Evolutionary conservation across 2,329 filamentous ascomycete genomes (phyloP).

Genomic region (Talaromyces islandicus): DNA sequence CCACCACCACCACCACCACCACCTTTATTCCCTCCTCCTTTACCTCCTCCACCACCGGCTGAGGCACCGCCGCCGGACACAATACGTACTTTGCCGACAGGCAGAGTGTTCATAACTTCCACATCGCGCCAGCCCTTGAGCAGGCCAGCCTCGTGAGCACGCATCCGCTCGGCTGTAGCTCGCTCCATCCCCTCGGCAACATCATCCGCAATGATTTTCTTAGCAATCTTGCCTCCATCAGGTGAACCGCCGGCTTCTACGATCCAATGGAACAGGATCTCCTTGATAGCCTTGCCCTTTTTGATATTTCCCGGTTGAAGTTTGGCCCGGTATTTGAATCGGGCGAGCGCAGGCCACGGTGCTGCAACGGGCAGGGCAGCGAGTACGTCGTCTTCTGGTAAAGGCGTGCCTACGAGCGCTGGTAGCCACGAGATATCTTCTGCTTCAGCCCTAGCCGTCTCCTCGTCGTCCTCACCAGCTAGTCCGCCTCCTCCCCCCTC

Average conservation of each 20-base stretch:
- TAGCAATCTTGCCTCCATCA: constrained; percentile 30
- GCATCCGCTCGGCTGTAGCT: constrained; percentile 67
- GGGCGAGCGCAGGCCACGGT: constrained; percentile 56
- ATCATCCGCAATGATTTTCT: constrained; percentile 25
- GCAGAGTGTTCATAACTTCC: constrained; percentile 74
- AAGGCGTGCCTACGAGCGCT: constrained; percentile 65
- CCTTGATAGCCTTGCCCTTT: constrained; percentile 90
- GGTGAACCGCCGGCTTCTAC: constrained; percentile 45
- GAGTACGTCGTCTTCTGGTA: constrained; percentile 69
- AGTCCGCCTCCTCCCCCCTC: constrained; percentile 55
- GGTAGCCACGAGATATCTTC: constrained; percentile 56
- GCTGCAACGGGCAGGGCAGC: constrained; percentile 58
- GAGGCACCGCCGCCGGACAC: constrained; percentile 61
- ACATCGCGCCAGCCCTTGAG: constrained; percentile 74
- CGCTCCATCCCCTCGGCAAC: constrained; percentile 23
- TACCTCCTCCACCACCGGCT: constrained; percentile 35
- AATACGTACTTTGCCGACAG: constrained; percentile 72
- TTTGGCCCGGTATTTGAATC: constrained; percentile 91
- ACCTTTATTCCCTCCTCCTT: constrained; percentile 28
- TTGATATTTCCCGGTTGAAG: constrained; percentile 84
- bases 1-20: background rate
- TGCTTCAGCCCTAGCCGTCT: constrained; percentile 39
- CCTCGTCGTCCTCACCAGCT: constrained; percentile 56
- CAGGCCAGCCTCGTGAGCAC: constrained; percentile 79
- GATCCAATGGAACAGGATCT: constrained; percentile 79